A percentile compares a stretch with the other conserved stretches of the same genome.
phyloP scores from a whole-genome alignment of 495 filamentous ascomycete species.

The Mytilinidion resinicola region DNA sequence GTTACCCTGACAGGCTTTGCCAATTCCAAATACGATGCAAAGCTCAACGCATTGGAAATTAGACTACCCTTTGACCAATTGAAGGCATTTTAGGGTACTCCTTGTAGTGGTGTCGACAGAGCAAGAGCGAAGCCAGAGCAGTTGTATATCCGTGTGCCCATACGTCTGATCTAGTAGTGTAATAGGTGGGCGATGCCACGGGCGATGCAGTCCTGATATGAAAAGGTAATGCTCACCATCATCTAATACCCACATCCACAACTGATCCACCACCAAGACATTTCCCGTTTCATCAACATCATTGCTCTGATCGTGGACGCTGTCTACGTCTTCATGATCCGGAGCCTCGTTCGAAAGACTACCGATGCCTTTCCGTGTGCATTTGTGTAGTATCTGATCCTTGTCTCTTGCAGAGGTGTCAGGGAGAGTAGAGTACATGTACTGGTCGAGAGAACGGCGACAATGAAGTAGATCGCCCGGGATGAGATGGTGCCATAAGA shows the following conservation, averaged over 20 bases:
- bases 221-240: not conserved
- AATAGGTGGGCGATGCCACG: too few relatives aligned
- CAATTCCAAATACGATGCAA: too few relatives aligned
- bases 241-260: constrained; percentile 3
- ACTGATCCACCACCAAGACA: constrained; percentile 1
- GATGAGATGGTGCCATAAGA: not conserved
- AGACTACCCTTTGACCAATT: too few relatives aligned
- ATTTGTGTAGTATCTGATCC: constrained; percentile 3
- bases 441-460: constrained; percentile 6
- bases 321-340: not conserved
- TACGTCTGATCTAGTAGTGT: too few relatives aligned
- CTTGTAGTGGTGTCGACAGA: too few relatives aligned
- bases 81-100: too few relatives aligned
- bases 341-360: not conserved
- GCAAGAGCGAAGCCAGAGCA: too few relatives aligned
- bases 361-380: not conserved
- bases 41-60: too few relatives aligned
- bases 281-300: not conserved
- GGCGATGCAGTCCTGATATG: not conserved
- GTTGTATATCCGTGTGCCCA: too few relatives aligned
- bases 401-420: constrained; percentile 2
- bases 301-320: not conserved
- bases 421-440: constrained; percentile 7
- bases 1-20: too few relatives aligned
- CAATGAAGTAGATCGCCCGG: not conserved